Percentiles rank a stretch among this genome's conserved stretches.
phyloP scores from a whole-genome alignment of 768 basidiomycete species.

The Obba rivulosa region DNA sequence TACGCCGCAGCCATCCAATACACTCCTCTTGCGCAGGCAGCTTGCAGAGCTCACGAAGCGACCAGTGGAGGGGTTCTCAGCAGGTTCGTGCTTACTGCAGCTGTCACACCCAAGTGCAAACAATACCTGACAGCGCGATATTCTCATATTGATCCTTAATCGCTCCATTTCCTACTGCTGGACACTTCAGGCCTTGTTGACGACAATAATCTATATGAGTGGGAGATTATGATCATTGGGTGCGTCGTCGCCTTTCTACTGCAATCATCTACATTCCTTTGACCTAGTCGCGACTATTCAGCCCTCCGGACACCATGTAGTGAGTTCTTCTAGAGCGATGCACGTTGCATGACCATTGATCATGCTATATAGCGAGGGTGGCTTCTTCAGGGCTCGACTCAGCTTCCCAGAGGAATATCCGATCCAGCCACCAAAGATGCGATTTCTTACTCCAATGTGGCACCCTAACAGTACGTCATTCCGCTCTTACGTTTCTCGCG shows the following conservation, averaged over 20 bases:
- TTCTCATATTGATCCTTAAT: conserved; percentile 21
- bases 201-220: conserved; percentile 91
- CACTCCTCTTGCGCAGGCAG: conserved; percentile 72
- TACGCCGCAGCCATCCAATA: conserved; percentile 23
- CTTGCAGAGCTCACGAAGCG: conserved; percentile 83
- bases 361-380: conserved; percentile 70
- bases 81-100: conserved; percentile 45
- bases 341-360: conserved; percentile 7
- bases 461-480: conserved; percentile 86
- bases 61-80: conserved; percentile 96
- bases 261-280: not conserved
- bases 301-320: conserved; percentile 93
- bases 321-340: conserved; percentile 32
- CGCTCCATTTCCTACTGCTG: conserved; percentile 15
- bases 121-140: conserved; percentile 14
- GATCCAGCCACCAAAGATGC: conserved; percentile 90
- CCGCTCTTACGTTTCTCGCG: not conserved
- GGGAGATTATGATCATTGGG: conserved; percentile 96
- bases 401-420: conserved; percentile 91
- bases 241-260: conserved; percentile 25
- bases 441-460: conserved; percentile 92
- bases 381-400: conserved; percentile 88
- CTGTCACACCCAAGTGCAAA: conserved; percentile 14
- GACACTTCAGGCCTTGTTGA: conserved; percentile 76
- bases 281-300: conserved; percentile 26